Conservation (phyloP, 129 eudicot genomes). For the Artemisia tridentata region DNA sequence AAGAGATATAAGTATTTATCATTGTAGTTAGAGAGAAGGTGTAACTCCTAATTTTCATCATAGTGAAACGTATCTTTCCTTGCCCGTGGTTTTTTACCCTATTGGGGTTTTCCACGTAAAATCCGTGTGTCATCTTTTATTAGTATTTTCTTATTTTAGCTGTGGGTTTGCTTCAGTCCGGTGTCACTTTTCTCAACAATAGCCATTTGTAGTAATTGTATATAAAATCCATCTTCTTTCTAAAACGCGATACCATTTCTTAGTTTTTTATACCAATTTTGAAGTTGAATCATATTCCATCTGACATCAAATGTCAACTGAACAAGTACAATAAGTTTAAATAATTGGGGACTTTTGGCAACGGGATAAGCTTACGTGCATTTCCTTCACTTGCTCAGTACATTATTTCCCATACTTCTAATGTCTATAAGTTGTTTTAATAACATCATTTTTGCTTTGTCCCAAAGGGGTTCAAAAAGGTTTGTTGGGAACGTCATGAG, state of each 20-base stretch:
- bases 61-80: too few species aligned
- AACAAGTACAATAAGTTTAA: background rate
- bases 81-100: too few species aligned
- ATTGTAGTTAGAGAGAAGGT: too few species aligned
- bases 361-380: background rate
- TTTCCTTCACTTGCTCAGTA: background rate
- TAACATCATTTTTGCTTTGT: background rate
- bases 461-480: conserved; percentile 25
- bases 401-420: background rate
- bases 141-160: too few species aligned
- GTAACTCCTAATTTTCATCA: too few species aligned
- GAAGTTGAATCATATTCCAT: background rate
- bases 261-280: background rate
- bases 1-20: too few species aligned
- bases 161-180: too few species aligned
- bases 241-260: background rate
- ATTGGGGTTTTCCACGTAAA: too few species aligned
- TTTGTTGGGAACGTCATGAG: conserved; percentile 19
- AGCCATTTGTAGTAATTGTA: background rate
- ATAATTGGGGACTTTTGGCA: background rate
- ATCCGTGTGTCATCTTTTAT: too few species aligned
- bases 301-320: background rate
- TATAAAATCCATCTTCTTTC: background rate
- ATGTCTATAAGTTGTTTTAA: background rate
- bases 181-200: too few species aligned